Conservation (phyloP, 768 basidiomycete genomes). For the Macrolepiota dolichaula region DNA sequence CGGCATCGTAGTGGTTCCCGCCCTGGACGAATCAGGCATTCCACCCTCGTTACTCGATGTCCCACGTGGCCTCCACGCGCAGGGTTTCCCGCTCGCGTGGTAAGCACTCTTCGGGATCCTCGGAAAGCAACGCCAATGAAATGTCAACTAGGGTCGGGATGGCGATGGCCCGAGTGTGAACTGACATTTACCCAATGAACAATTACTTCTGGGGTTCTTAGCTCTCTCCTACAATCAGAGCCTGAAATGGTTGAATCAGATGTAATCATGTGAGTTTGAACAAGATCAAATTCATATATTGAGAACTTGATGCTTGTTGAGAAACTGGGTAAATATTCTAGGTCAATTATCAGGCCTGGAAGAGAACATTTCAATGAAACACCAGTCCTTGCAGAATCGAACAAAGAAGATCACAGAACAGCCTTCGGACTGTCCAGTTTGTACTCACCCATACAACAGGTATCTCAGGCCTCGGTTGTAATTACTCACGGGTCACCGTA, state of each 20-base stretch:
- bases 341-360: neutral
- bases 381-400: constrained; percentile 17
- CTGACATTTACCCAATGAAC: neutral
- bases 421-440: neutral
- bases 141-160: constrained; percentile 10
- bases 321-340: neutral
- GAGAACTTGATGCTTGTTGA: neutral
- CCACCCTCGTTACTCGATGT: constrained; percentile 1
- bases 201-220: neutral
- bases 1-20: neutral
- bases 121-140: constrained; percentile 18
- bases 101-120: constrained; percentile 16
- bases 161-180: constrained; percentile 9
- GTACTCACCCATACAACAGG: no score
- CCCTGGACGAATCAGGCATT: constrained; percentile 1
- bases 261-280: neutral
- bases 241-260: neutral
- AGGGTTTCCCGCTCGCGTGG: constrained; percentile 15
- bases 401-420: constrained; percentile 11
- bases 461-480: neutral
- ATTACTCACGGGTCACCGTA: neutral
- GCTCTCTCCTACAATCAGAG: neutral
- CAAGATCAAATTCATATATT: neutral
- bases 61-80: constrained; percentile 38
- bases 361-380: constrained; percentile 14